Base-by-base conservation (phyloP, 225 moss, liverwort and hornwort species). In the Antitrichia curtipendula region DNA sequence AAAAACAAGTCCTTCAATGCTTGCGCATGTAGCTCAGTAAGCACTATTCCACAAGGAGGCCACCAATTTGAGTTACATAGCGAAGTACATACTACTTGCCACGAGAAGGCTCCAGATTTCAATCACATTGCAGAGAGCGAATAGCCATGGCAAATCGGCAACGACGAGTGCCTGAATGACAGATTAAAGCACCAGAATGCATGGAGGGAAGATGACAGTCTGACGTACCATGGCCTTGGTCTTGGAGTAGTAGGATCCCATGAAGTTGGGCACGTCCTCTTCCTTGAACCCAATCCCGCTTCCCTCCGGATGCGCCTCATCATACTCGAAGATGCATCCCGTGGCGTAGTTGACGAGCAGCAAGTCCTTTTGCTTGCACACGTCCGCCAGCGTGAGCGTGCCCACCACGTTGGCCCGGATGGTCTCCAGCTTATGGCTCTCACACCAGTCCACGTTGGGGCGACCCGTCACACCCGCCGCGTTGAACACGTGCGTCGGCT, bases 371-470 rank as follows among this genome's bases (percentile, higher is more conserved):
- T 92, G 94, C 89, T 92, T 93, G 92, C 94, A 94, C 57, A 95
- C 95, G 81, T 95, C 95, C 52, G 95, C 95, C 70, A 95, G 84
- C 17, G 94, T 95, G 47, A 95, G 82, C 24, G 94, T 94, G 9
- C 95, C 95, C 4, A 94, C 91, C 31, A 95, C 95, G 43, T 95
- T 95, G 9, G 95, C 95, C 43, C 87, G 90, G 71, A 95, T 95
- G 20, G 95, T 95, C 72, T 95, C 95, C 15, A 89, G 62, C 86
- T 94, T 94, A 91, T 95, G 95, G 75, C 71, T 93, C 89, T 95
- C 95, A 78, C 95, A 95, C 95, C 95, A 95, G 80, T 95, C 95
- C 76, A 95, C 95, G 82, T 95, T 95, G 69, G 95, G 95, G 40
- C 95, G 95, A 41, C 95, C 95, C 8, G 95, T 95, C 36, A 95